Base-by-base conservation (phyloP, 2,329 filamentous ascomycete genomes). In the Xylariales sp. region DNA sequence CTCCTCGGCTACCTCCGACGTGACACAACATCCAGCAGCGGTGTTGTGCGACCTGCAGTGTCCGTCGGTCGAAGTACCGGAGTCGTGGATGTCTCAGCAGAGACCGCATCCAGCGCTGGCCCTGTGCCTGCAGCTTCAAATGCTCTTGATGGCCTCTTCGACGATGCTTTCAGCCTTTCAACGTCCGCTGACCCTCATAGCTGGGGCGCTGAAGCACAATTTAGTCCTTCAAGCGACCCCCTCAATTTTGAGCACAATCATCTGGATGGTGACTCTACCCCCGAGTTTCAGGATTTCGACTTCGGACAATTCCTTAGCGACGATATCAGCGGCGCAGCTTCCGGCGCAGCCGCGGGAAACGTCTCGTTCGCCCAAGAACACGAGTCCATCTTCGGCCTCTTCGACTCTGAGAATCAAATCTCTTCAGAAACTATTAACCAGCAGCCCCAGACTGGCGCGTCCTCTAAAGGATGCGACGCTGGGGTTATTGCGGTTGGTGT, bases 21-120 rank as follows among this genome's bases (percentile, higher is more conserved):
- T 80, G 93, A 93, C 90, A 96, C 93, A 96, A 96, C 90, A 94
- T 95, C 90, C 93, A 97, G 93, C 93, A 77, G 93, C 78, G 90
- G 84, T 96, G 91, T 96, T 97, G 93, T 97, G 85, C 65, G 93
- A 95, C 93, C 93, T 95, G 93, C 93, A 85, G 93, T 98, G 93
- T 97, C 93, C 81, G 83, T 91, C 86, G 85, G 78, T 70, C 74
- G 76, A 76, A 67, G 70, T 67, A 63, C 64, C 68, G 56, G 63
- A 60, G 61, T 61, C 63, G 53, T 69, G 64, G 59, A 56, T 49
- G 59, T 58, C 56, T 49, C 68, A 55, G 59, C 66, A 62, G 54
- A 60, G 57, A 58, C 57, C 56, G 49, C 55, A 55, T 42, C 60
- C 59, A 45, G 52, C 55, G 50, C 66, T 64, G 55, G 60, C 59